Evolutionary conservation across 1,284 basidiomycete species (phyloP), one percentile per base, ranked within the genome.

Genomic region (Apiotrichum laibachii): DNA sequence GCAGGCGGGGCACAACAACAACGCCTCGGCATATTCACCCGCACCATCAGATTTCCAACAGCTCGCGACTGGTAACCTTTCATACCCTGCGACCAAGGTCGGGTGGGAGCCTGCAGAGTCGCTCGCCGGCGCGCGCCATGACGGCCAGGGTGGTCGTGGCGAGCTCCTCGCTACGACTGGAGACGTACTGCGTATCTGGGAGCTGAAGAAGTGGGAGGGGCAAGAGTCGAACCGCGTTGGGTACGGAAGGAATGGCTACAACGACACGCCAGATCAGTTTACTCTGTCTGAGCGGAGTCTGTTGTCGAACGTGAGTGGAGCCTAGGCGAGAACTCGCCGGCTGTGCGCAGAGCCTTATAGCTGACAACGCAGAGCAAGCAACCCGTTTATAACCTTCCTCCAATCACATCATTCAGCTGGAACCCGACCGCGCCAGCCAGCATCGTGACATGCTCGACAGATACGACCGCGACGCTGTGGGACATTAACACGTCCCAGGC

Each of bases 401-500:
- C 94, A 1, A 80, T 97, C 62, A 98, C 93, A 16, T 92, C 88
- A 71, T 95, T 98, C 78, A 92, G 91, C 1, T 98, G 93, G 93
- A 96, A 95, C 73, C 87, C 90, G 68, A 88, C 91, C 68, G 83
- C 87, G 4, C 91, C 92, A 1, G 88, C 85, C 63, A 84, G 89
- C 53, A 87, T 97, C 69, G 93, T 97, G 43, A 97, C 94, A 5
- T 93, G 92, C 42, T 97, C 92, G 10, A 97, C 95, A 69, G 93
- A 97, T 76, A 95, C 92, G 46, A 94, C 92, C 19, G 92, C 92
- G 72, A 95, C 92, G 1, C 87, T 95, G 35, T 94, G 95, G 95
- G 96, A 99, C 75, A 91, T 99, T 72, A 91, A 96, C 67, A 93
- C 92, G 2, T 86, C 87, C 19, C 88, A 89, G n/a, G 95, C 96